Base-by-base conservation (phyloP, 2,329 filamentous ascomycete genomes). In the Thermothelomyces thermophilus region DNA sequence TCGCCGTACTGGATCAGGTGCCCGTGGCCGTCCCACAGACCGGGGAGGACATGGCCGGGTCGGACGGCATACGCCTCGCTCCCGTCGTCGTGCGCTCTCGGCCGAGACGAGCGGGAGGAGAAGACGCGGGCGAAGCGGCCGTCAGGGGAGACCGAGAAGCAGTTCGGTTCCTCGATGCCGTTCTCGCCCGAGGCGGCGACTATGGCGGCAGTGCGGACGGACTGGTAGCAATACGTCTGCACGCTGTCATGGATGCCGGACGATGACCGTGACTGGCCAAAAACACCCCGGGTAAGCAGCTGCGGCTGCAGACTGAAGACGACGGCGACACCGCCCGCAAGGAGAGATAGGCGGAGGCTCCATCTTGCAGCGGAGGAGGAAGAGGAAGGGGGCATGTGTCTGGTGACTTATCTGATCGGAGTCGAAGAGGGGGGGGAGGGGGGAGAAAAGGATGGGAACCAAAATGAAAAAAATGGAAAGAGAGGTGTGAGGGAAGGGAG, bases 11-110 rank as follows among this genome's bases (percentile, higher is more conserved):
- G 74, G 16, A 83, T 62, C 41, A 87, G 66, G 61, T 87, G 84
- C 0, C 81, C 84, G 62, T 87, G 84, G 0, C 82, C 83, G 56
- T 87, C 84, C 77, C 83, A 86, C 1, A 87, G 69, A 0, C 83
- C 83, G 0, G 84, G 84, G 22, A 85, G 76, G 1, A 77, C 82
- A 56, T 79, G 73, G 5, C 52, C 52, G 11, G 8, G 17, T 20
- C 39, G 26, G 9, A 50, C 19, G 0, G 80, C 48, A 13, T 22
- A n/a, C 7, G 26, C 19, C 9, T 36, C 30, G 1, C 20, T 24
- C 6, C 5, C 40, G 3, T 17, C 17, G 19, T 3, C 7, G 17
- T 7, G 17, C n/a, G 1, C 31, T 6, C 19, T 30, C 13, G 20
- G 16, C 11, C n/a, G 33, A 19, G 51, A 30, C n/a, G 14, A 24